Base-by-base conservation (phyloP, 164 flowering plant species). In the Stephania cephalantha region DNA sequence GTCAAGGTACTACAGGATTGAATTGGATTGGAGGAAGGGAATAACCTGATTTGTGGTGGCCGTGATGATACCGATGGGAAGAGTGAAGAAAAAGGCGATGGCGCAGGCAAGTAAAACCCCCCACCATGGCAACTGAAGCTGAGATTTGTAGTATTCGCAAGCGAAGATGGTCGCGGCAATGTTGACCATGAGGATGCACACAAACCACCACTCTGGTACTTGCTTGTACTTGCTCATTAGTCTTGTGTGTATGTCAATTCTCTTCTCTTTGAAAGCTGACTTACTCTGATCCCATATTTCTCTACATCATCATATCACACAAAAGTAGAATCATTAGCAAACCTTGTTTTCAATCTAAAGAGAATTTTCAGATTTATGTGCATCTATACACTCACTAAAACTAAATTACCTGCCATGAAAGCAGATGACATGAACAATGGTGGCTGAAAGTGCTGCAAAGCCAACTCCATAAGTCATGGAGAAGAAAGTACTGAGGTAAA, bases 91-190 rank as follows among this genome's bases (percentile, higher is more conserved):
- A 70, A 95, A 79, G 77, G 99, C 94, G 42, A 95, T 77, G 9
- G 53, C 84, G 74, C 95, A 92, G 7, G 97, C 97, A 8, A 90
- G 77, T 61, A 92, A 30, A 13, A 92, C 95, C 8, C 95, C 95
- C 95, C 97, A 92, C 95, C 95, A 92, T 22, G 97, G 97, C 74
- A 92, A 64, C 68, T 92, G 97, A 81, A 92, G 94, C 68, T 88
- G 94, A 0, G 82, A 87, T 29, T 85, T 88, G 88, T 85, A 90
- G 63, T 87, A 90, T 78, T 88, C 82, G 70, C 94, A 90, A 13
- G 90, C 85, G 63, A 90, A 87, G 17, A 90, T 79, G 45, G 93
- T 87, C 48, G 73, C 76, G 6, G 85, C 92, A 72, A 92, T 85
- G 81, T 88, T 92, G 2, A 18, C 84, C 7, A 89, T 10, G 4